Evolutionary conservation across 176 grass and related monocot species (phyloP).

Genomic region (Urochloa ruziziensis): DNA sequence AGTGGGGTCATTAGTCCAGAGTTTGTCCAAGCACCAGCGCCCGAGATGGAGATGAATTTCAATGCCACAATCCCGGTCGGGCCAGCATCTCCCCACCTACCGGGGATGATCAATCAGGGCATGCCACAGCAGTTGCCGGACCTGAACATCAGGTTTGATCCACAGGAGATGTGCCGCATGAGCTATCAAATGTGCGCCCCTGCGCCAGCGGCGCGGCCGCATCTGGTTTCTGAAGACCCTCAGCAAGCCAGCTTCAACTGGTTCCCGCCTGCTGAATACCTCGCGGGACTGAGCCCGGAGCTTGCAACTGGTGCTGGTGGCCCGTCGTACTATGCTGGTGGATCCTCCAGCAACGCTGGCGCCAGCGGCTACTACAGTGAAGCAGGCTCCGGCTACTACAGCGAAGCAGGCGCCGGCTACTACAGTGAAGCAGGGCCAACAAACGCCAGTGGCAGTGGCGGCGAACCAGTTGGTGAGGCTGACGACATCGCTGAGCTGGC

Average conservation of each 20-base stretch:
- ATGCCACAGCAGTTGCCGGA: neutral
- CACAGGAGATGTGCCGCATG: neutral
- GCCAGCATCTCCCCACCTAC: neutral
- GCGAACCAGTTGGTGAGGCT: neutral
- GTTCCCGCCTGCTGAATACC: neutral
- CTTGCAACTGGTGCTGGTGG: neutral
- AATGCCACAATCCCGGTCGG: neutral
- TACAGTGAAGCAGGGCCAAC: neutral
- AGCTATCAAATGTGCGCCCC: neutral
- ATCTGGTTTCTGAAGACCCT: neutral
- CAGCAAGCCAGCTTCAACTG: neutral
- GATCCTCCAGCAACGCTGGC: neutral
- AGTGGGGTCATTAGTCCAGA: neutral
- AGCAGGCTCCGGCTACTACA: neutral
- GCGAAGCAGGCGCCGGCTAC: neutral
- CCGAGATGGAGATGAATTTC: neutral
- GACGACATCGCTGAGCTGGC: neutral
- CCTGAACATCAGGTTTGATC: conserved; percentile 11
- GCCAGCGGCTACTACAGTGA: neutral
- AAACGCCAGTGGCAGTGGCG: neutral
- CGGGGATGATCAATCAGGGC: neutral
- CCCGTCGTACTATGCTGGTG: neutral
- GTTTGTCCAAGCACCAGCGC: too few species aligned
- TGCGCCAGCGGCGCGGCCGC: neutral
- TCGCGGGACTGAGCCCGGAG: neutral